Evolutionary conservation across 2,329 filamentous ascomycete species (phyloP).

Genomic region (Sarocladium strictum): DNA sequence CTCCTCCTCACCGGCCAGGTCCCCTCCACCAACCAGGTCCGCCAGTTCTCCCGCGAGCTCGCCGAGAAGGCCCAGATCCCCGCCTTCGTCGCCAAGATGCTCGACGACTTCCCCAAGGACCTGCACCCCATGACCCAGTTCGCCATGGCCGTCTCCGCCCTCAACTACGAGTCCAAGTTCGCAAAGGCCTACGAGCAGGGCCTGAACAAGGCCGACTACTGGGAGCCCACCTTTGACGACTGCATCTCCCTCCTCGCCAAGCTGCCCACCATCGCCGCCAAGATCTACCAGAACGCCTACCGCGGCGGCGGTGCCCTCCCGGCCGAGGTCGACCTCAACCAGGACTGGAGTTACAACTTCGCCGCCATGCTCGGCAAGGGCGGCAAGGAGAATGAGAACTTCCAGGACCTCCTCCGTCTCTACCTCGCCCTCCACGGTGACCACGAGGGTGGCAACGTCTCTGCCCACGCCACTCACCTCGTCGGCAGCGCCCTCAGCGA

Average conservation of each 20-base stretch:
- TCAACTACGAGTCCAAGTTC: constrained; percentile 92
- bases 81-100: constrained; percentile 76
- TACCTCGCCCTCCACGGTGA: constrained; percentile 97
- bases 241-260: constrained; percentile 90
- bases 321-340: constrained; percentile 68
- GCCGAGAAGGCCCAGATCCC: constrained; percentile 83
- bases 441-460: constrained; percentile 97
- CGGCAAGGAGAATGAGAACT: constrained; percentile 81
- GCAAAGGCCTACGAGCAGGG: constrained; percentile 89
- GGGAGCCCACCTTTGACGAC: constrained; percentile 97
- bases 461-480: constrained; percentile 88
- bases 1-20: constrained; percentile 90
- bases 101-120: constrained; percentile 81
- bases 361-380: constrained; percentile 91
- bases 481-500: constrained; percentile 93
- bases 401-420: constrained; percentile 89
- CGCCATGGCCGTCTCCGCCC: constrained; percentile 87
- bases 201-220: constrained; percentile 93
- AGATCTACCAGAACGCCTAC: constrained; percentile 94
- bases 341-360: constrained; percentile 99
- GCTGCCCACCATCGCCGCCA: constrained; percentile 91
- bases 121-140: constrained; percentile 99
- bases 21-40: constrained; percentile 75
- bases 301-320: constrained; percentile 67
- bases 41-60: constrained; percentile 75